Percentiles rank a stretch among this genome's conserved stretches.
Evolutionary conservation across 345 rosid genomes (phyloP).

Genomic region (Alliaria petiolata): DNA sequence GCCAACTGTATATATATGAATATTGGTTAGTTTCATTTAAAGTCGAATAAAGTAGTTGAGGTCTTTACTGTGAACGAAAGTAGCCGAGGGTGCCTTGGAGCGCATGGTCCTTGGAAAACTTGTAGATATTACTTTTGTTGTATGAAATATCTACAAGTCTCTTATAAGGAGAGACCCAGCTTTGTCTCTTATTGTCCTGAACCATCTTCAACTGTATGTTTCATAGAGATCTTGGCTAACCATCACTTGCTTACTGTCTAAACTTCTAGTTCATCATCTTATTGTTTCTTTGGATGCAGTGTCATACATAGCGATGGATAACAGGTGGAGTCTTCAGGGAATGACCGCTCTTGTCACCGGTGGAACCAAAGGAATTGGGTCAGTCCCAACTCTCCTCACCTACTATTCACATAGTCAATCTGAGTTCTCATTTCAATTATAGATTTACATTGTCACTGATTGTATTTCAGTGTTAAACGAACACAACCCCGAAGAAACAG

Average conservation of each 20-base stretch:
- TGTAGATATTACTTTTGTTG: no score
- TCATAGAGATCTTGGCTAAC: background rate
- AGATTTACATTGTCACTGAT: no score
- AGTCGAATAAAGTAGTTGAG: background rate
- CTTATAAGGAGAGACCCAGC: background rate
- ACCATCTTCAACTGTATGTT: background rate
- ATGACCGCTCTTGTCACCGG: constrained; percentile 33
- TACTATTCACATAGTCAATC: no score
- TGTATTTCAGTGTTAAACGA: no score
- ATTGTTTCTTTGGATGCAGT: background rate
- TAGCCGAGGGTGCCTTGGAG: background rate
- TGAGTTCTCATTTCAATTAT: no score
- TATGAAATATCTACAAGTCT: no score
- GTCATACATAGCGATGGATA: background rate
- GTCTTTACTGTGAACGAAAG: background rate
- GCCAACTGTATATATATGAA: no score
- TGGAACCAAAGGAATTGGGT: constrained; percentile 25
- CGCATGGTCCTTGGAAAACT: no score
- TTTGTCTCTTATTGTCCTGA: background rate
- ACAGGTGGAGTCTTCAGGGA: constrained; percentile 20
- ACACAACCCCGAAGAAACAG: background rate
- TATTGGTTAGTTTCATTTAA: background rate
- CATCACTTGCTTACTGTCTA: no score
- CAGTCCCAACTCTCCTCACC: background rate
- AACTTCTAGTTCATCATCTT: no score